A percentile compares a stretch with the other conserved stretches of the same genome.
Evolutionary conservation across 805 yeast species (phyloP).

Genomic region (Saccharomycopsis guyanensis): DNA sequence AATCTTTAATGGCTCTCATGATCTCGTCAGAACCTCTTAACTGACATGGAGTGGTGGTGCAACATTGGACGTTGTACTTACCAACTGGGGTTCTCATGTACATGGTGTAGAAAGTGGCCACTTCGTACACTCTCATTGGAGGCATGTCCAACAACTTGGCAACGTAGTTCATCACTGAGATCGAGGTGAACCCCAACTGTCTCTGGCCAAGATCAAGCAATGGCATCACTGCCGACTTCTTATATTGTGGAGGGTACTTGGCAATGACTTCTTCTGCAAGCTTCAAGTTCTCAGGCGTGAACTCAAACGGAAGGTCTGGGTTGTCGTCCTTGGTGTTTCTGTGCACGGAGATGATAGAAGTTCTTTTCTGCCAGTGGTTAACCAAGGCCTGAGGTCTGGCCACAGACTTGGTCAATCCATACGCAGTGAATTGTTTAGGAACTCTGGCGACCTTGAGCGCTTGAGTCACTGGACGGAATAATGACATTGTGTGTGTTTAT

Average conservation of each 20-base stretch:
- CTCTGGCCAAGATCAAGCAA: constrained; percentile 81
- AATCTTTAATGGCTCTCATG: constrained; percentile 57
- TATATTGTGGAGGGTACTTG: constrained; percentile 80
- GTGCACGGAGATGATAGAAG: constrained; percentile 40
- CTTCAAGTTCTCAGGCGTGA: constrained; percentile 51
- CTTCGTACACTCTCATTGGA: constrained; percentile 90
- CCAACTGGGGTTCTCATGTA: constrained; percentile 83
- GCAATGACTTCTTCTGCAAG: constrained; percentile 69
- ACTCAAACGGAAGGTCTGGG: constrained; percentile 62
- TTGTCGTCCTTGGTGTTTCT: constrained; percentile 66
- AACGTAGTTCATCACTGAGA: constrained; percentile 83
- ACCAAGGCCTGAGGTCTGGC: background rate
- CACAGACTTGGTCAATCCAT: constrained; percentile 4
- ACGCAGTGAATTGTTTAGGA: constrained; percentile 14
- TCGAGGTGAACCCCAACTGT: constrained; percentile 78
- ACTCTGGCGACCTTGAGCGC: constrained; percentile 16
- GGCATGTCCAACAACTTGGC: constrained; percentile 82
- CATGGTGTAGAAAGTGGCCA: constrained; percentile 89
- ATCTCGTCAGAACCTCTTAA: constrained; percentile 76
- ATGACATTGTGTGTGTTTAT: constrained; percentile 8
- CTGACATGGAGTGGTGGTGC: constrained; percentile 88
- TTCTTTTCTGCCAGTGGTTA: constrained; percentile 5
- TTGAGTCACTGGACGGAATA: constrained; percentile 18
- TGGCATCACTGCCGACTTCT: constrained; percentile 86
- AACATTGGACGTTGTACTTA: constrained; percentile 72